A percentile compares a stretch with the other conserved stretches of the same genome.
These are phyloP conservation scores for Lycium barbarum DNA, from an alignment of 257 asterid genomes.

Conservation along the genomic window DNA sequence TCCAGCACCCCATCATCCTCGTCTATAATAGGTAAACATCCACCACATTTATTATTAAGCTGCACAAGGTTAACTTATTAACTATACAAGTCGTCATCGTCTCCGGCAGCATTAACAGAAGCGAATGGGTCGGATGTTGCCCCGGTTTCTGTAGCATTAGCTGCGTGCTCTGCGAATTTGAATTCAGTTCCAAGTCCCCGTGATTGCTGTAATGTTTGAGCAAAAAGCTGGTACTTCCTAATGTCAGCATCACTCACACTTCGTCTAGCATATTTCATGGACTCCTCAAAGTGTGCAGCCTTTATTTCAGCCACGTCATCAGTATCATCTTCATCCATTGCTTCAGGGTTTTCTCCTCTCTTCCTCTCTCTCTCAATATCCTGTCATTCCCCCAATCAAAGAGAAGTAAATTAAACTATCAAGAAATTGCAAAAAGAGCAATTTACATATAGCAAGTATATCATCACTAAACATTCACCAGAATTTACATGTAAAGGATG, in stretches of 20 bases:
- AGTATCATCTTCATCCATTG: constrained; percentile 82
- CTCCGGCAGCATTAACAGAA: constrained; percentile 47
- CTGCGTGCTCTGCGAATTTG: constrained; percentile 55
- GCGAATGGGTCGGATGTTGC: constrained; percentile 64
- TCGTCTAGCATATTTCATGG: constrained; percentile 83
- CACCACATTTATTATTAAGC: neutral
- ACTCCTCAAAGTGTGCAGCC: constrained; percentile 84
- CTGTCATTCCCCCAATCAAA: constrained; percentile 35
- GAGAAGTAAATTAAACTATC: neutral
- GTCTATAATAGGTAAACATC: neutral
- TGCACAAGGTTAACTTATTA: neutral
- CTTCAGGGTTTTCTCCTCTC: constrained; percentile 66
- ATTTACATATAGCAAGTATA: neutral
- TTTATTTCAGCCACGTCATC: constrained; percentile 80
- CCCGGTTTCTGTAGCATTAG: constrained; percentile 28
- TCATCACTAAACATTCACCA: neutral
- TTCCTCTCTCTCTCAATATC: constrained; percentile 81
- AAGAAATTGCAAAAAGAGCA: neutral
- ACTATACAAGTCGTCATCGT: constrained; percentile 36
- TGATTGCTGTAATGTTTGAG: constrained; percentile 88
- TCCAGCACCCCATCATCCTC: neutral
- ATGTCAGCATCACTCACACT: constrained; percentile 87
- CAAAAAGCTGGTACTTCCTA: constrained; percentile 77
- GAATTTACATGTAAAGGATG: neutral
- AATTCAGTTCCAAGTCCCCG: constrained; percentile 84